A percentile compares a stretch with the other conserved stretches of the same genome.
Conservation (phyloP, 192 early-diverging fungal species). For the Entomortierella chlamydospora region DNA sequence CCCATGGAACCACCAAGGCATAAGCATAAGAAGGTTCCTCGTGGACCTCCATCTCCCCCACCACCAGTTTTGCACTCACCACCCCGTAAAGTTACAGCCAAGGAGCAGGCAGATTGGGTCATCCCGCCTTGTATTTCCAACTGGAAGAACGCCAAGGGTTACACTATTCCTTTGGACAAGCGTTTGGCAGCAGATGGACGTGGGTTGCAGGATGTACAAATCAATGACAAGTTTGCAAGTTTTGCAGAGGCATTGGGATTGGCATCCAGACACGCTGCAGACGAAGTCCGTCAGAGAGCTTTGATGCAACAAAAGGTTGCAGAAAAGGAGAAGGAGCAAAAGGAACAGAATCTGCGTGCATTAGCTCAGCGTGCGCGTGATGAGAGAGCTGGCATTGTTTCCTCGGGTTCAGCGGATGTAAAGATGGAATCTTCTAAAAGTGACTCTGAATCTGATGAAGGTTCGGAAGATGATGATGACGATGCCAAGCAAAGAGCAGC, state of each 20-base stretch:
- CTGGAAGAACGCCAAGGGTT: conserved; percentile 99
- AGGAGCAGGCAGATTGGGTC: conserved; percentile 97
- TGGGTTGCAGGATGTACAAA: conserved; percentile 88
- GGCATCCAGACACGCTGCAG: conserved; percentile 93
- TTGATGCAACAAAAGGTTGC: conserved; percentile 93
- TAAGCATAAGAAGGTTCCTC: conserved; percentile 91
- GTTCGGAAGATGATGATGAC: conserved; percentile 69
- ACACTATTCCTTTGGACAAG: conserved; percentile 98
- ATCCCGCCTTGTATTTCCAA: conserved; percentile 99
- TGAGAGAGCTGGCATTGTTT: conserved; percentile 66
- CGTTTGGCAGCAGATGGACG: conserved; percentile 97
- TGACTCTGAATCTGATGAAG: conserved; percentile 52
- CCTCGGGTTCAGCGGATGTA: conserved; percentile 4
- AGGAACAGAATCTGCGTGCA: conserved; percentile 89
- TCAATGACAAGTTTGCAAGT: conserved; percentile 98
- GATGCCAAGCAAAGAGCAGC: conserved; percentile 57
- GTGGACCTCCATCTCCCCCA: conserved; percentile 88
- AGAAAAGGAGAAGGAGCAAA: conserved; percentile 92
- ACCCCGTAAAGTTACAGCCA: conserved; percentile 94
- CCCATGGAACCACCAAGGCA: conserved; percentile 97
- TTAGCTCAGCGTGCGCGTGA: conserved; percentile 96
- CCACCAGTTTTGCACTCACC: conserved; percentile 99
- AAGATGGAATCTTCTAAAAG: conserved; percentile 12
- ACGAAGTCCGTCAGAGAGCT: conserved; percentile 91
- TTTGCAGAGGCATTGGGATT: conserved; percentile 93